Evolutionary conservation across 2,329 filamentous ascomycete genomes (phyloP), one percentile per base, ranked within the genome.

Genomic region (Monilinia laxa): DNA sequence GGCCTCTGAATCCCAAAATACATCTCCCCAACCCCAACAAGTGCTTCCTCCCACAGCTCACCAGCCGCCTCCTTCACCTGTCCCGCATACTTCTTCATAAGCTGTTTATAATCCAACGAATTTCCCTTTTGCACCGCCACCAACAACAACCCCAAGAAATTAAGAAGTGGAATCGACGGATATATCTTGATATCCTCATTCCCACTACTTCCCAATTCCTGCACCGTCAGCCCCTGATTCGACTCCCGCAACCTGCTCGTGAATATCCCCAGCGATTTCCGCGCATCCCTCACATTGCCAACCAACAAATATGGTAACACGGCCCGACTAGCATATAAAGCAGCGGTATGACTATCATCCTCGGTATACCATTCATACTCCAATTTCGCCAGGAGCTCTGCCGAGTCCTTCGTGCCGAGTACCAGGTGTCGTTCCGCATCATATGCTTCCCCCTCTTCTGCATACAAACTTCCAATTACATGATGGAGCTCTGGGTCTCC

Each of bases 401-500:
- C 85, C 0, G 93, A 97, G 78, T 96, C 93, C 73, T 90, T 90
- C 12, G 93, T 98, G 68, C 95, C 96, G 51, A 97, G 84, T 59
- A 93, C 79, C 65, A 99, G 84, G 78, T 99, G 95, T 73, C 88
- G 86, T 79, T 99, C 96, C 18, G 96, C 95, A 68, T 97, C 93
- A 81, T 97, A 96, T 35, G 90, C 86, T 69, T 97, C 92, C 78
- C 93, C 90, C 73, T 97, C 94, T 75, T 96, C 90, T n/a, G 93
- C 94, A 77, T 92, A 97, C 54, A 97, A 81, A 42, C 87, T 88
- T 62, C 95, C 95, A 47, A 89, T 89, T 54, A 96, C 93, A 79
- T 98, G 93, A 79, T 99, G 95, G 66, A 99, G 82, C 75, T 98
- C 95, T 3, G 94, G 90, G 76, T 99, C 95, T 68, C 95, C 95